Evolutionary conservation across 2,329 filamentous ascomycete genomes (phyloP).

Genomic region (Ophiostoma montium): DNA sequence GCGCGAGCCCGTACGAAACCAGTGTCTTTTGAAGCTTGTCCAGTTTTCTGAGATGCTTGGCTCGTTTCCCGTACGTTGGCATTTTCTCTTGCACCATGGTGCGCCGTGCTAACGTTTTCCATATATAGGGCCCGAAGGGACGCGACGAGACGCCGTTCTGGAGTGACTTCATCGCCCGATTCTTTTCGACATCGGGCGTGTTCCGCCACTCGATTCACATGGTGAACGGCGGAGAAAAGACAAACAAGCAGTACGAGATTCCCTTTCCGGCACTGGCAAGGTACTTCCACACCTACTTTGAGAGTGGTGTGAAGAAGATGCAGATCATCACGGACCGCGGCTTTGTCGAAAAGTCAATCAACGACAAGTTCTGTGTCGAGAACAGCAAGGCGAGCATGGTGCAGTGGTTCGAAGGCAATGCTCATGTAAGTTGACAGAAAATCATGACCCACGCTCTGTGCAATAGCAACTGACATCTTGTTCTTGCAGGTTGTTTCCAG

Average conservation of each 20-base stretch:
- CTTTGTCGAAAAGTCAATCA: constrained; percentile 38
- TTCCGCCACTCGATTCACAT: constrained; percentile 58
- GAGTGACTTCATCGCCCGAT: constrained; percentile 63
- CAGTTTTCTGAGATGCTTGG: constrained; percentile 50
- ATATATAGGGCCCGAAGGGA: constrained; percentile 36
- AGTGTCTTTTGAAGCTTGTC: constrained; percentile 44
- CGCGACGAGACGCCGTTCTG: constrained; percentile 62
- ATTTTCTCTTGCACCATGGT: background rate
- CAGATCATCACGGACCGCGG: constrained; percentile 70
- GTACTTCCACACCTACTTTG: constrained; percentile 83
- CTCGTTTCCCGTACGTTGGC: constrained; percentile 24
- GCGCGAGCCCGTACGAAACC: constrained; percentile 37
- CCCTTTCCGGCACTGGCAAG: constrained; percentile 66
- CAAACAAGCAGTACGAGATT: constrained; percentile 76
- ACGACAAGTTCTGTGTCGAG: constrained; percentile 59
- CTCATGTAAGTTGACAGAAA: constrained; percentile 48
- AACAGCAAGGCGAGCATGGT: constrained; percentile 66
- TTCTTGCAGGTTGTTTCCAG: constrained; percentile 54
- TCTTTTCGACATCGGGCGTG: constrained; percentile 66
- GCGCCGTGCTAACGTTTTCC: background rate
- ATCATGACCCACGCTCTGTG: background rate
- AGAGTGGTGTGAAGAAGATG: constrained; percentile 71
- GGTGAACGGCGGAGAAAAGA: constrained; percentile 37
- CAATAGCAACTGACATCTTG: constrained; percentile 1
- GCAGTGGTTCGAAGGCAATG: constrained; percentile 76